Percentiles rank a stretch among this genome's conserved stretches.
Evolutionary conservation across 768 basidiomycete species (phyloP).

Genomic region (Leccinum ochraceum): DNA sequence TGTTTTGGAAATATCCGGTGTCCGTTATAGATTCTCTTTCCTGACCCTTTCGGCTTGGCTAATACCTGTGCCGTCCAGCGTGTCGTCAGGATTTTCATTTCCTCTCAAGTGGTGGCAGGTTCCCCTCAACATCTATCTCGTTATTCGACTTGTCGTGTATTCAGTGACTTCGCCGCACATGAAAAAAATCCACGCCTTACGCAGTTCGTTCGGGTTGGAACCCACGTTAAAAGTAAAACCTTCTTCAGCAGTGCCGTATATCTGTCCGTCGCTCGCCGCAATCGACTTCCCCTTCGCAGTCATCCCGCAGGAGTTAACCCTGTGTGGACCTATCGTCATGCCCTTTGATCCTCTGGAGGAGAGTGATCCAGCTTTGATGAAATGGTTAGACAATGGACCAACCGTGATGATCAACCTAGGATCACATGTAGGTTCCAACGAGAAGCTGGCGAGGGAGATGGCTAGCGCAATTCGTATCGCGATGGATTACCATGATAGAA

Average conservation of each 20-base stretch:
- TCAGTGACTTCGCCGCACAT: not conserved
- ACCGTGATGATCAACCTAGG: slow-evolving; percentile 4
- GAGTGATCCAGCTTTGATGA: too few species aligned
- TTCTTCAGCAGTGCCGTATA: not conserved
- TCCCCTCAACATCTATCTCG: not conserved
- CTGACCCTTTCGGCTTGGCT: not conserved
- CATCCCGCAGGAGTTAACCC: slow-evolving; percentile 8
- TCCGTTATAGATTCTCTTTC: not conserved
- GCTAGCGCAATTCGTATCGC: slow-evolving; percentile 10
- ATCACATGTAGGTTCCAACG: slow-evolving; percentile 1
- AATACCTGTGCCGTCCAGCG: not conserved
- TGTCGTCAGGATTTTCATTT: slow-evolving; percentile 9
- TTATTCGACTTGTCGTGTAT: not conserved
- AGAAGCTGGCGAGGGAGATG: not conserved
- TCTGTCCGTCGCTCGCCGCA: slow-evolving; percentile 7
- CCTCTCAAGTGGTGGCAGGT: slow-evolving; percentile 22
- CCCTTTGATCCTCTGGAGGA: too few species aligned
- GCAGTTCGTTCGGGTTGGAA: slow-evolving; percentile 7
- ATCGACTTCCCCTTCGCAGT: slow-evolving; percentile 3
- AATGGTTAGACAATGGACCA: too few species aligned
- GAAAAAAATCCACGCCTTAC: not conserved
- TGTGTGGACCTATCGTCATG: slow-evolving; percentile 10
- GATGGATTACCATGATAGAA: slow-evolving; percentile 2
- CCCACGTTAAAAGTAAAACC: not conserved
- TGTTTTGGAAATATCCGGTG: slow-evolving; percentile 14